phyloP scores from a whole-genome alignment of 805 yeast genomes.

The Torulaspora indica region DNA sequence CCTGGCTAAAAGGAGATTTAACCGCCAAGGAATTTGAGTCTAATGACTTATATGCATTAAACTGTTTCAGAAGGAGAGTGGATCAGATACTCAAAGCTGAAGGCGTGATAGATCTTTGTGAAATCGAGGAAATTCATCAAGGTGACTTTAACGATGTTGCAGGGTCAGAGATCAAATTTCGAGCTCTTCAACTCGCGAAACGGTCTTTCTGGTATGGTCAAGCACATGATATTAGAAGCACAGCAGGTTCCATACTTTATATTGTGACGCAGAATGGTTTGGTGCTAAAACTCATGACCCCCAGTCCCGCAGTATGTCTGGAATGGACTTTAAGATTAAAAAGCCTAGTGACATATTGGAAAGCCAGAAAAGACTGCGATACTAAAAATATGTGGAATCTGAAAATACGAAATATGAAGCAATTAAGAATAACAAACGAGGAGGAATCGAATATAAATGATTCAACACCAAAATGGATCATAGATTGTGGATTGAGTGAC shows the following conservation, averaged over 20 bases:
- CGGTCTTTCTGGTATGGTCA: conserved; percentile 22
- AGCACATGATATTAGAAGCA: conserved; percentile 13
- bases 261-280: conserved; percentile 47
- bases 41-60: conserved; percentile 55
- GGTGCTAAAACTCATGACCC: conserved; percentile 51
- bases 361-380: conserved; percentile 41
- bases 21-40: conserved; percentile 40
- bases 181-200: conserved; percentile 20
- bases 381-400: conserved; percentile 35
- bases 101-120: conserved; percentile 56
- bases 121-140: conserved; percentile 40
- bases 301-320: conserved; percentile 44
- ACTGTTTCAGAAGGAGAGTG: conserved; percentile 60
- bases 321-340: conserved; percentile 61
- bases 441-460: conserved; percentile 52
- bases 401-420: conserved; percentile 43
- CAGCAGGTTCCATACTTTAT: conserved; percentile 48
- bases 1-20: conserved; percentile 51
- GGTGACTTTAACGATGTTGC: conserved; percentile 31
- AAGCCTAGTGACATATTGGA: conserved; percentile 57
- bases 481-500: conserved; percentile 50
- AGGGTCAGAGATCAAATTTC: conserved; percentile 28
- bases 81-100: conserved; percentile 52
- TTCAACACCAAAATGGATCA: conserved; percentile 48
- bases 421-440: conserved; percentile 49